Evolutionary conservation across 495 filamentous ascomycete genomes (phyloP), one percentile per base, ranked within the genome.

Genomic region (Trichoderma asperelloides): DNA sequence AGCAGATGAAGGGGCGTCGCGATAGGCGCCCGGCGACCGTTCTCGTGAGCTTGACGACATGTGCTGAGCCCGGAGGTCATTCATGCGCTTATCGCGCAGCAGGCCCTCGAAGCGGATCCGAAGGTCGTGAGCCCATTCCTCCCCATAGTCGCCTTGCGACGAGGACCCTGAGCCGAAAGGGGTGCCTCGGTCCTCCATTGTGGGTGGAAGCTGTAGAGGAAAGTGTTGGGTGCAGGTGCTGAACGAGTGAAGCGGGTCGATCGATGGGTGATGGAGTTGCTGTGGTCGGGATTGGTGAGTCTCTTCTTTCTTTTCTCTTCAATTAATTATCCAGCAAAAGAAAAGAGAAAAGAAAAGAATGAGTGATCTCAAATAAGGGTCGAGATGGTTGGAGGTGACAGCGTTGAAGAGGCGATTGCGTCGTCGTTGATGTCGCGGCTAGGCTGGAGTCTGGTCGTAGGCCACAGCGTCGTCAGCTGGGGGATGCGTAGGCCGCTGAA

Each of bases 61-160:
- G 62, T 74, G 73, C 57, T 74, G 76, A 7, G 89, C 82, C 73
- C 86, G 83, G 41, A 97, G 83, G 67, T 90, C 88, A 74, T 87
- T 91, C 78, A 96, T 85, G 74, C 91, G 83, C 75, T 88, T 91
- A 43, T 85, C 89, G 73, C 88, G 86, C 74, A 96, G 81, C 62
- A 93, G 75, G 66, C 91, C 87, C 70, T 93, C 88, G 74, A 95
- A 96, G 71, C 89, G 86, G 47, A 80, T 65, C 68, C 75, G 74
- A 67, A 85, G 70, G 33, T 81, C 82, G 65, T 78, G 79, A 2
- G 82, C 82, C 83, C 83, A 85, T 68, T 83, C 79, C 71, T 84
- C 79, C 25, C 79, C 79, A 60, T 78, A 82, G 8, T 73, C 71
- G 67, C 72, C 68, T 6, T 65, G 70, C n/a, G 72, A 68, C 41